Conservation (phyloP, 495 filamentous ascomycete species). For the Penicillium paxilli region DNA sequence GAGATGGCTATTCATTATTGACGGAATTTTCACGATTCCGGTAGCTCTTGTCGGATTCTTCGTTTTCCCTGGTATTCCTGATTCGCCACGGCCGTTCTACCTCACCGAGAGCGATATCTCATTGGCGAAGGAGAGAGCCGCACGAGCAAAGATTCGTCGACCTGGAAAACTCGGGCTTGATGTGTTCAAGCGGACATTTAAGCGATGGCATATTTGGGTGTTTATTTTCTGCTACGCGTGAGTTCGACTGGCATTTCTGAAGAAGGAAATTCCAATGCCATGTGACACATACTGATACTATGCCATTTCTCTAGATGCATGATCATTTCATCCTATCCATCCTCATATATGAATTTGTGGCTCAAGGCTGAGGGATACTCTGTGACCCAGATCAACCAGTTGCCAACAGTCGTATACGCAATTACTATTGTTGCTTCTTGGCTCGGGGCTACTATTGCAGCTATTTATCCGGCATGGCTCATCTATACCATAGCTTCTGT, state of each 20-base stretch:
- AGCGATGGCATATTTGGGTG: conserved; percentile 50
- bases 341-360: conserved; percentile 47
- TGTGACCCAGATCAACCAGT: conserved; percentile 45
- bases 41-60: conserved; percentile 44
- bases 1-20: conserved; percentile 52
- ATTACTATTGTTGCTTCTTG: conserved; percentile 47
- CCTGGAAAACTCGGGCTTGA: conserved; percentile 37
- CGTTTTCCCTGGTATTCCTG: conserved; percentile 50
- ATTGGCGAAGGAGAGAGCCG: conserved; percentile 36
- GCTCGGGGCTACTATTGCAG: conserved; percentile 44
- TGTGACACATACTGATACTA: not conserved
- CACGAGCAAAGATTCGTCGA: conserved; percentile 26
- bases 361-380: conserved; percentile 48
- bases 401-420: conserved; percentile 43
- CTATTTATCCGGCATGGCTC: conserved; percentile 46
- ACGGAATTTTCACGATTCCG: conserved; percentile 51
- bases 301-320: conserved; percentile 30
- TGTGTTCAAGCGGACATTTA: conserved; percentile 42
- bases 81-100: conserved; percentile 42
- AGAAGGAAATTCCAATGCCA: not conserved
- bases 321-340: conserved; percentile 43
- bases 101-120: conserved; percentile 35
- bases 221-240: conserved; percentile 47
- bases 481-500: conserved; percentile 35
- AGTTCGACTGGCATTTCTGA: conserved; percentile 7